Conservation (phyloP, 371 early-diverging fungal species). For the Mortierella sp. region DNA sequence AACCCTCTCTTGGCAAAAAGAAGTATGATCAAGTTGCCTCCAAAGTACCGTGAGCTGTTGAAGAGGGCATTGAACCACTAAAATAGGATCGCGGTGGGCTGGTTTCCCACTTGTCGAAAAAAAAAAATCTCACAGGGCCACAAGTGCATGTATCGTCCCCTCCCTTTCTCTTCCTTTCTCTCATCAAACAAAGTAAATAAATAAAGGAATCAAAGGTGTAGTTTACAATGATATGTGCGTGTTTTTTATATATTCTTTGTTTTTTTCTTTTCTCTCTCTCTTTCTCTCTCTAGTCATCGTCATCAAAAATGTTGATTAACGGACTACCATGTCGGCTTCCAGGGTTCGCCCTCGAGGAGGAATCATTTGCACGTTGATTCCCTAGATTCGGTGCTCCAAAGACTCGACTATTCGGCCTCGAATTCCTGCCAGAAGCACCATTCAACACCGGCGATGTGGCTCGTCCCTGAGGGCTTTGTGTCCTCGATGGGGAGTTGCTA, state of each 20-base stretch:
- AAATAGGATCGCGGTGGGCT: no score
- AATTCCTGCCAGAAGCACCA: constrained; percentile 16
- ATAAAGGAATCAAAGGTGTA: no score
- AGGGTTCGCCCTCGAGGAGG: neutral
- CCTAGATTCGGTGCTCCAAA: constrained; percentile 19
- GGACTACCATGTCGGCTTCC: constrained; percentile 26
- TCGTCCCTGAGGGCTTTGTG: constrained; percentile 36
- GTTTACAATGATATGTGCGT: no score
- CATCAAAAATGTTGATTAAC: constrained; percentile 32
- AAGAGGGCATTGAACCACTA: neutral
- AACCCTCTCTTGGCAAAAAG: constrained; percentile 15
- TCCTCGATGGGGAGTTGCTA: constrained; percentile 12
- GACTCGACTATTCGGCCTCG: constrained; percentile 28
- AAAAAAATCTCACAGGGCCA: no score
- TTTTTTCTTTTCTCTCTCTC: neutral
- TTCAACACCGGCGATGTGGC: neutral
- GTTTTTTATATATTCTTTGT: no score
- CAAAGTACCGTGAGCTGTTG: constrained; percentile 8
- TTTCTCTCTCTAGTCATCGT: constrained; percentile 7
- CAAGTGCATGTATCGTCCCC: no score
- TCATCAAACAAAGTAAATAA: no score
- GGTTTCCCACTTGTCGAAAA: no score
- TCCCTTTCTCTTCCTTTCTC: no score
- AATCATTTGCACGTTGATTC: neutral
- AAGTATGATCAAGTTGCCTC: constrained; percentile 8